A percentile compares a stretch with the other conserved stretches of the same genome.
phyloP scores from a whole-genome alignment of 441 rosid species.

The California macrophylla region DNA sequence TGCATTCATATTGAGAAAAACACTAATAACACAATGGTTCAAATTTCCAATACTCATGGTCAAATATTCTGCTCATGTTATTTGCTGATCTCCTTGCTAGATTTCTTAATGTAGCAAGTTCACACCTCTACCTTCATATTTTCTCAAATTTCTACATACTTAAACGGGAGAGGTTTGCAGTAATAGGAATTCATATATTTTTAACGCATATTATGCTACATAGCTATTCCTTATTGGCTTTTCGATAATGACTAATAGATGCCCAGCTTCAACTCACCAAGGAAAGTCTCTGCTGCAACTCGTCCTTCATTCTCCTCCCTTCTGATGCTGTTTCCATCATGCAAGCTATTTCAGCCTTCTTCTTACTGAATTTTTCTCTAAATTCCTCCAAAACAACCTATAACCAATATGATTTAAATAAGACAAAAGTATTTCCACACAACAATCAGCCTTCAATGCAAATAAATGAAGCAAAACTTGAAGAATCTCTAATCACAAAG shows the following conservation, averaged over 20 bases:
- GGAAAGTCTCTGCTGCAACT: slow-evolving; percentile 40
- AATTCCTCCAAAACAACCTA: slow-evolving; percentile 51
- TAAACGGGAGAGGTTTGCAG: background rate
- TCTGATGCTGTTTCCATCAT: slow-evolving; percentile 59
- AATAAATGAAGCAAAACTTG: background rate
- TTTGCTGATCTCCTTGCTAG: background rate
- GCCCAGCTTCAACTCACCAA: slow-evolving; percentile 38
- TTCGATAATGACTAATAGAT: background rate
- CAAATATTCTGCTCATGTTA: background rate
- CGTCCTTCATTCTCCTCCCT: slow-evolving; percentile 57
- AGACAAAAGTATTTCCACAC: background rate
- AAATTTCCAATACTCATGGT: background rate
- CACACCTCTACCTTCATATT: background rate
- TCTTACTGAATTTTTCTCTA: slow-evolving; percentile 37
- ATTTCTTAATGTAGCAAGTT: background rate
- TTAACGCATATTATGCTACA: background rate
- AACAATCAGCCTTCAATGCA: slow-evolving; percentile 2
- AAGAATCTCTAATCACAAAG: background rate
- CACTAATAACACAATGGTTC: background rate
- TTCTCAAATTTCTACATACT: background rate
- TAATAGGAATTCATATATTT: background rate
- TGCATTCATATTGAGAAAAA: slow-evolving; percentile 4
- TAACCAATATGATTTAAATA: slow-evolving; percentile 15
- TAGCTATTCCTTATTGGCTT: background rate
- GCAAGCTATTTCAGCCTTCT: slow-evolving; percentile 54